Base-by-base conservation (phyloP, 169 alveolate species). In the Eimeria brunetti region DNA sequence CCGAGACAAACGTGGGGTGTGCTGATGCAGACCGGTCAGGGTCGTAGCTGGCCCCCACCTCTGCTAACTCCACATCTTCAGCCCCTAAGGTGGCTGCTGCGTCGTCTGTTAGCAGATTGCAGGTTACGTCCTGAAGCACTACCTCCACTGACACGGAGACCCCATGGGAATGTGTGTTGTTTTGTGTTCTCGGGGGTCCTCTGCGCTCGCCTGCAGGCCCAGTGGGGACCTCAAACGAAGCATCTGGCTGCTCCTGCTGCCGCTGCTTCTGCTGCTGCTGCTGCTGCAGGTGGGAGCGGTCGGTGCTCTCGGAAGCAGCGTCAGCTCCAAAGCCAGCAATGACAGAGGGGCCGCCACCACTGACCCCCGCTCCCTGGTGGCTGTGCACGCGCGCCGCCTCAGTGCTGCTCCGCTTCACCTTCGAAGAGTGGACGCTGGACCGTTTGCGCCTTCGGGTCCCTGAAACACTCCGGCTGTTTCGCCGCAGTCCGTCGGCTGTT, bases 41-140 rank as follows among this genome's bases (percentile, higher is more conserved):
- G 56, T 81, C 71, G 62, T 14, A 6, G 89, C 89, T 75, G 33
- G 49, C 56, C 33, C 20, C 64, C 8, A 58, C 60, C 58, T 58
- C 78, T 2, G 64, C 27, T n/a, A 22, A 6, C 60, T 58, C 91
- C 30, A 30, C 20, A 22, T 85, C 91, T 7, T 58, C 78, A 3
- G 91, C 80, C 69, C 56, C 58, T 20, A 36, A 12, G 51, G 81
- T 56, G 41, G 80, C 91, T 30, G 33, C 64, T 14, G 92, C 91
- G 36, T 92, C 95, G 22, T 71, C 85, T 6, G 92, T 81, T 22
- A 92, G 92, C 76, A 81, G 49, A 46, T 81, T 92, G 81, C 89
- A 71, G 18, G 95, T 80, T 12, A 92, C 89, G 75, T 92, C 95
- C 22, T 81, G 49, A 46, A 92, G 95, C 46, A 81, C 69, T 0